Evolutionary conservation across 2,329 filamentous ascomycete species (phyloP), one percentile per base, ranked within the genome.

Genomic region (Aureobasidium lini): DNA sequence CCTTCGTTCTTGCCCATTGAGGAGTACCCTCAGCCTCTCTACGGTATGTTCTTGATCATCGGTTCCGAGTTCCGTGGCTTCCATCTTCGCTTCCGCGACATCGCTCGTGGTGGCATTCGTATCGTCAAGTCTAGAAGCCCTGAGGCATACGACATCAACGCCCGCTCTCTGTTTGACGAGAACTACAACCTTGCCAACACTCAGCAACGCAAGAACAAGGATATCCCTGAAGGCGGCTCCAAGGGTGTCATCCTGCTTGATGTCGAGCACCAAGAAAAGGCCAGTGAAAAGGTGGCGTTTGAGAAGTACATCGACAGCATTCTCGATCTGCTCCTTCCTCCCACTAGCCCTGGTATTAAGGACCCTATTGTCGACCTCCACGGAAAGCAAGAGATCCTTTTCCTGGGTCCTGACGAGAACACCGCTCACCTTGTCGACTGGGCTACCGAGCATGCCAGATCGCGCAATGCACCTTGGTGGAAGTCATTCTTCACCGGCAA

Each of bases 401-500:
- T 99, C 81, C 89, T 99, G 90, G 94, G 94, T 36, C 94, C 94
- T 0, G 94, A 99, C 66, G 94, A 99, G 84, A 99, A 99, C 77
- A 99, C 94, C 1, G 94, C 94, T 23, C 90, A 96, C 69, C 82
- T 99, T 36, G 94, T 99, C 54, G 86, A 99, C 75, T 99, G 94
- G 94, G 94, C 94, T n/a, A 99, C 94, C 1, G 87, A 94, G 74
- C 94, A 99, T 73, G 94, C 94, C 62, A 85, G 90, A 56, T 78
- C 79, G 62, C 86, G 94, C 67, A 91, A 91, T 47, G 94, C 94
- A 4, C 90, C 91, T 31, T 99, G 93, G 90, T 99, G 94, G 94
- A 99, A 99, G 81, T 99, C 94, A 0, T 99, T 99, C 84, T 99
- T 99, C 81, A 99, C 94, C 2, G 94, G 94, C 70, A 99, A 99